Base-by-base conservation (phyloP, 352 stramenopile species). In the Phytophthora cryptogea region DNA sequence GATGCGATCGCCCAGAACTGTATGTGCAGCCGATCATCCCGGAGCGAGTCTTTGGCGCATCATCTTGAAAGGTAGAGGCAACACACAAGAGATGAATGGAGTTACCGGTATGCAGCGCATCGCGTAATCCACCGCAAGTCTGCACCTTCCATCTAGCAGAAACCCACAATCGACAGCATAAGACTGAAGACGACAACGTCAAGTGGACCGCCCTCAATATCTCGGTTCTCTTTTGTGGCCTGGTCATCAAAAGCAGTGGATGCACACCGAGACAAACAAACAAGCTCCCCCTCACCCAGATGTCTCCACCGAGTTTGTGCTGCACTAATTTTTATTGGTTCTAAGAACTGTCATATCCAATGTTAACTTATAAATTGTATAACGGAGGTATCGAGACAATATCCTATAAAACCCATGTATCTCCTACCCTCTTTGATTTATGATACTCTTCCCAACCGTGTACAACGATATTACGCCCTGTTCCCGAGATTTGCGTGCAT, bases 401-500 rank as follows among this genome's bases (percentile, higher is more conserved):
- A 23, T 23, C 30, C 30, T 33, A 7, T 33, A 33, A 33, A 33
- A n/a, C 20, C 20, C 2, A 23, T 2, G 20, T 23, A 23, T 23
- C 1, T 23, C 20, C 20, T 23, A 23, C 2, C 2, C 20, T 2
- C 20, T 23, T 23, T 23, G 1, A 23, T 23, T 23, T 23, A 1
- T 23, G 31, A 35, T 35, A 11, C 4, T 35, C 10, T 7, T 9
- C 31, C 4, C 11, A 35, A 37, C 32, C 36, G 6, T 8, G 13
- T 52, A 52, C 23, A 52, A 13, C 45, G 16, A 31, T 55, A 55
- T 36, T 55, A 46, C 35, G 3, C 9, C 17, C 9, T 16, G 26
- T 27, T 36, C 37, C 35, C 30, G 8, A 23, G 55, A 64, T 58
- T 58, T 57, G 45, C 30, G 13, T 13, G 10, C 20, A 52, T 60